phyloP scores from a whole-genome alignment of 2,329 filamentous ascomycete genomes.

The Aspergillus neoniger region DNA sequence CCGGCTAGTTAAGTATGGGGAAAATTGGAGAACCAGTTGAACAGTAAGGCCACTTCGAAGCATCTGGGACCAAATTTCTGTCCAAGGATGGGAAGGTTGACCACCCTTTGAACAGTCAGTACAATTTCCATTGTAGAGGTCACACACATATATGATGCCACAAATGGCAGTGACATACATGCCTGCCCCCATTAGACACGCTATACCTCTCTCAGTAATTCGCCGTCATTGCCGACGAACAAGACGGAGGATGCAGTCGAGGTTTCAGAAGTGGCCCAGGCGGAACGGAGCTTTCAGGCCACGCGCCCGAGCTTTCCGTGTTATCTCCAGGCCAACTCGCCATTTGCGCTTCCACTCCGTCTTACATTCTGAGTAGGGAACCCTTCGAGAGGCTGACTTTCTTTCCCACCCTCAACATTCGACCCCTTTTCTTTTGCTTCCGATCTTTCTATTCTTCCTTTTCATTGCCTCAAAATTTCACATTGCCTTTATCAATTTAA shows the following conservation, averaged over 20 bases:
- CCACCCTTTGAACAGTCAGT: too few species aligned
- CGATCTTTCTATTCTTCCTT: background rate
- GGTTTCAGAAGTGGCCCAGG: slow-evolving; percentile 3
- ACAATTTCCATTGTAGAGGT: too few species aligned
- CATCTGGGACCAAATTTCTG: too few species aligned
- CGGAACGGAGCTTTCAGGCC: slow-evolving; percentile 17
- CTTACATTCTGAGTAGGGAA: background rate
- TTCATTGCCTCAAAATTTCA: background rate
- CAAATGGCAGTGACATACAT: too few species aligned
- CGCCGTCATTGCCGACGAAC: too few species aligned
- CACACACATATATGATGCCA: too few species aligned
- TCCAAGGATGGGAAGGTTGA: too few species aligned
- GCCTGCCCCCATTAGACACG: background rate
- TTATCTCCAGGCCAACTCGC: slow-evolving; percentile 27
- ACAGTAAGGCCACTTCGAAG: too few species aligned
- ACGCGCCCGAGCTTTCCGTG: slow-evolving; percentile 22
- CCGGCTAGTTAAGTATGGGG: too few species aligned
- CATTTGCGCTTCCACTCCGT: slow-evolving; percentile 15
- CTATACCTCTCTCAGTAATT: too few species aligned
- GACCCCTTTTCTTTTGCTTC: background rate
- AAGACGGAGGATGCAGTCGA: background rate
- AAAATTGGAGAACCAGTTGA: too few species aligned
- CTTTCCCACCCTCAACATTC: background rate
- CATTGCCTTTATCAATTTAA: background rate
- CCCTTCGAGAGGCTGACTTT: background rate